These are phyloP conservation scores for Thamnidium elegans DNA, from an alignment of 192 early-diverging fungal genomes.

Conservation along the genomic window DNA sequence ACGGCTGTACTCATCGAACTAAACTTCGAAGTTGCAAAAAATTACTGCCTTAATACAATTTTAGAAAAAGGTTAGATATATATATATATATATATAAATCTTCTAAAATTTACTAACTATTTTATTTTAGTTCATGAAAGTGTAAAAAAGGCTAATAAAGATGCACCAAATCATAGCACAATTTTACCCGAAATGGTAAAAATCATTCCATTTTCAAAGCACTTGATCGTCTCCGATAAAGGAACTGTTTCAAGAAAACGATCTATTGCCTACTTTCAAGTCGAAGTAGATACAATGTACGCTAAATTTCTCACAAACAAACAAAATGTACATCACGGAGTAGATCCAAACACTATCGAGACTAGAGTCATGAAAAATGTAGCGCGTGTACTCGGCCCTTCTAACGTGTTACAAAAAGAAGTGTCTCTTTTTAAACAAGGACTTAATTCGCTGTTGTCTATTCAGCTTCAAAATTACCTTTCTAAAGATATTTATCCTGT, in stretches of 20 bases:
- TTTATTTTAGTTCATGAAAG: constrained; percentile 8
- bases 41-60: neutral
- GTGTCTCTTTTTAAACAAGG: constrained; percentile 27
- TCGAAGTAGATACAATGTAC: constrained; percentile 55
- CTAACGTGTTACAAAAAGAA: neutral
- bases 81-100: neutral
- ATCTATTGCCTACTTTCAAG: constrained; percentile 45
- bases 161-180: constrained; percentile 21
- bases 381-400: constrained; percentile 6
- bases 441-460: constrained; percentile 23
- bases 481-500: constrained; percentile 1
- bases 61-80: constrained; percentile 1
- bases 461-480: constrained; percentile 23
- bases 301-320: constrained; percentile 32
- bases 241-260: constrained; percentile 31
- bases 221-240: constrained; percentile 21
- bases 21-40: neutral
- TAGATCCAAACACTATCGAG: neutral
- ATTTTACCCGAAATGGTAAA: constrained; percentile 28
- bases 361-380: neutral
- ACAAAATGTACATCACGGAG: neutral
- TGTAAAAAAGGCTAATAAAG: constrained; percentile 21
- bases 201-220: constrained; percentile 17
- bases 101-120: neutral
- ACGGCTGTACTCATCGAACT: constrained; percentile 11